phyloP scores from a whole-genome alignment of 345 rosid genomes.

The Bruguiera sexangula region DNA sequence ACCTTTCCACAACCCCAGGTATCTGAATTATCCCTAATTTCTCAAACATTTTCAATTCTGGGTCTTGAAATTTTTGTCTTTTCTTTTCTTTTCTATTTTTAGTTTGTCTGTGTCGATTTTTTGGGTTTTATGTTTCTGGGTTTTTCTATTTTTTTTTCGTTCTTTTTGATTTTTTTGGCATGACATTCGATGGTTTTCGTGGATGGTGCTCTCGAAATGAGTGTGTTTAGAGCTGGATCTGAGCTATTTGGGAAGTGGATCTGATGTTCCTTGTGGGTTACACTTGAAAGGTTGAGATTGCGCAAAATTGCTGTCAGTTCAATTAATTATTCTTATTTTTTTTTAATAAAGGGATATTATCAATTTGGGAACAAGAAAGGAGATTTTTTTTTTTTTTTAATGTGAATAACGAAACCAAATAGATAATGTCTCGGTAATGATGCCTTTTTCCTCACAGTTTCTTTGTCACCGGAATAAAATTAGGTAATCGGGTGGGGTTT shows the following conservation, averaged over 20 bases:
- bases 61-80: neutral
- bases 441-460: too few species aligned
- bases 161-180: too few species aligned
- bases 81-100: neutral
- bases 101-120: too few species aligned
- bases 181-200: neutral
- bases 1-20: conserved; percentile 44
- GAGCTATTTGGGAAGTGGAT: conserved; percentile 1
- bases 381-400: neutral
- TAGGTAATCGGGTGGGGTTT: too few species aligned
- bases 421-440: too few species aligned
- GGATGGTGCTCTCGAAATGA: neutral
- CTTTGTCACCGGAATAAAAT: too few species aligned
- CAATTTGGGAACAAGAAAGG: neutral
- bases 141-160: too few species aligned
- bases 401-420: too few species aligned
- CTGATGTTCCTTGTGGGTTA: neutral
- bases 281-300: neutral
- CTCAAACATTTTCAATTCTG: neutral
- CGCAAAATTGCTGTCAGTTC: neutral
- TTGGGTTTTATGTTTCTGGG: too few species aligned
- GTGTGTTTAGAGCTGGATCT: neutral
- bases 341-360: neutral
- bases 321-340: neutral
- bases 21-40: neutral